Conservation (phyloP, 106 monocot species). For the Narthecium ossifragum region DNA sequence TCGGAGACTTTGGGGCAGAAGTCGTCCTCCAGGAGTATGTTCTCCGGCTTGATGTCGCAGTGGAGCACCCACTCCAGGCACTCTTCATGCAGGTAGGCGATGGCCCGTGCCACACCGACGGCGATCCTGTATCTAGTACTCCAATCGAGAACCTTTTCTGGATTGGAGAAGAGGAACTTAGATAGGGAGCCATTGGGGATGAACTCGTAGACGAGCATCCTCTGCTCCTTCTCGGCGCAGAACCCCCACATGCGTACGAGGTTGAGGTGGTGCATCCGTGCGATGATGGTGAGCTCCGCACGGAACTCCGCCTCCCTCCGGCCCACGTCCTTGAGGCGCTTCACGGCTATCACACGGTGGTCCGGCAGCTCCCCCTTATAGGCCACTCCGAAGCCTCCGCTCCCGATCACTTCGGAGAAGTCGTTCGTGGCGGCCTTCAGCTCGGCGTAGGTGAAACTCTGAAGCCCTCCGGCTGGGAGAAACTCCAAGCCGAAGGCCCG, state of each 20-base stretch:
- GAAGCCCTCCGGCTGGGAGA: slow-evolving; percentile 55
- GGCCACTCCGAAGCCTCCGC: slow-evolving; percentile 50
- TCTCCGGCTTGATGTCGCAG: slow-evolving; percentile 89
- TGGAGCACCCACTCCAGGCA: slow-evolving; percentile 91
- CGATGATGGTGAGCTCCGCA: slow-evolving; percentile 78
- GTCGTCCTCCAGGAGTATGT: slow-evolving; percentile 73
- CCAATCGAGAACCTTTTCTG: slow-evolving; percentile 39
- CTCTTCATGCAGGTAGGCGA: slow-evolving; percentile 85
- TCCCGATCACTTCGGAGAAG: slow-evolving; percentile 48
- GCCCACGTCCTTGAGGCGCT: slow-evolving; percentile 30
- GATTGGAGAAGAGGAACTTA: slow-evolving; percentile 46
- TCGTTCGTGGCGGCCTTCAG: slow-evolving; percentile 47
- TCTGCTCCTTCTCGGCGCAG: slow-evolving; percentile 69
- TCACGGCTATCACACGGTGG: slow-evolving; percentile 50
- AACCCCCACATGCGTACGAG: slow-evolving; percentile 87
- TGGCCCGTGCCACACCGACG: slow-evolving; percentile 67
- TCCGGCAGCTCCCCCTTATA: slow-evolving; percentile 50
- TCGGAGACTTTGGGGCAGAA: slow-evolving; percentile 90
- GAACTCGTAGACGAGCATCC: slow-evolving; percentile 85
- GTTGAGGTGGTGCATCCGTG: slow-evolving; percentile 85
- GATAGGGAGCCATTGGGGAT: slow-evolving; percentile 72
- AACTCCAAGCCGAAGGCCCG: slow-evolving; percentile 56
- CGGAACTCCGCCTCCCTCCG: slow-evolving; percentile 69
- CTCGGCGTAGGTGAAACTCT: slow-evolving; percentile 50
- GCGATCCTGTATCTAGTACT: slow-evolving; percentile 67